These are phyloP conservation scores for Cladophialophora carrionii DNA, from an alignment of 2,329 filamentous ascomycete species.

Conservation along the genomic window DNA sequence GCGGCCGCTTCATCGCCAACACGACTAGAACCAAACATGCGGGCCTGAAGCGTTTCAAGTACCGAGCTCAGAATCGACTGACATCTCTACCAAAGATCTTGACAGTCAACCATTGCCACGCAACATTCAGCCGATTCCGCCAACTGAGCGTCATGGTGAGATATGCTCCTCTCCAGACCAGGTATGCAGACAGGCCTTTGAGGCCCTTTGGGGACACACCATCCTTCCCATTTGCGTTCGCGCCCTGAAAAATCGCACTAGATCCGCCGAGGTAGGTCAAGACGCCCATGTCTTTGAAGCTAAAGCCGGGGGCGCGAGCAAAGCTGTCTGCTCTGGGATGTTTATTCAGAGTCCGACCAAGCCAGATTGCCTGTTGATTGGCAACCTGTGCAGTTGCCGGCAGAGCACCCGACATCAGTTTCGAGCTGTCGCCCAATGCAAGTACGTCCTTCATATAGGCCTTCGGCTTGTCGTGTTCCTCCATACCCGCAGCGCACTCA, in stretches of 20 bases:
- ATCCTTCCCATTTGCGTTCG: slow-evolving; percentile 35
- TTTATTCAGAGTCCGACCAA: slow-evolving; percentile 59
- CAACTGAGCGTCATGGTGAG: slow-evolving; percentile 54
- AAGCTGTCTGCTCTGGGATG: slow-evolving; percentile 35
- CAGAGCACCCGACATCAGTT: slow-evolving; percentile 53
- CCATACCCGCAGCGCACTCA: slow-evolving; percentile 30
- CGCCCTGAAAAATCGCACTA: slow-evolving; percentile 60
- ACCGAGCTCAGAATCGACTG: slow-evolving; percentile 45
- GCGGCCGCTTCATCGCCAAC: background rate
- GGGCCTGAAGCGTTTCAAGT: background rate
- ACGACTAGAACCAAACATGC: background rate
- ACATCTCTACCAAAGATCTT: slow-evolving; percentile 51
- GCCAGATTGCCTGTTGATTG: slow-evolving; percentile 62
- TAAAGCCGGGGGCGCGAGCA: slow-evolving; percentile 48
- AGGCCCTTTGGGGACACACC: slow-evolving; percentile 45
- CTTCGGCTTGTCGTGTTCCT: slow-evolving; percentile 37
- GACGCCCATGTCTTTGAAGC: slow-evolving; percentile 61
- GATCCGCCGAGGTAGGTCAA: slow-evolving; percentile 64
- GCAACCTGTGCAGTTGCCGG: slow-evolving; percentile 65
- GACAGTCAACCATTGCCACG: slow-evolving; percentile 50
- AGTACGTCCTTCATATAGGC: slow-evolving; percentile 59
- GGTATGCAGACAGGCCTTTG: slow-evolving; percentile 47
- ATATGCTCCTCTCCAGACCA: slow-evolving; percentile 53
- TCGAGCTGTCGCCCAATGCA: slow-evolving; percentile 60
- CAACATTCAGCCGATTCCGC: slow-evolving; percentile 49